These are phyloP conservation scores for Chrysanthemum seticuspe DNA, from an alignment of 129 eudicot species.

Conservation along the genomic window DNA sequence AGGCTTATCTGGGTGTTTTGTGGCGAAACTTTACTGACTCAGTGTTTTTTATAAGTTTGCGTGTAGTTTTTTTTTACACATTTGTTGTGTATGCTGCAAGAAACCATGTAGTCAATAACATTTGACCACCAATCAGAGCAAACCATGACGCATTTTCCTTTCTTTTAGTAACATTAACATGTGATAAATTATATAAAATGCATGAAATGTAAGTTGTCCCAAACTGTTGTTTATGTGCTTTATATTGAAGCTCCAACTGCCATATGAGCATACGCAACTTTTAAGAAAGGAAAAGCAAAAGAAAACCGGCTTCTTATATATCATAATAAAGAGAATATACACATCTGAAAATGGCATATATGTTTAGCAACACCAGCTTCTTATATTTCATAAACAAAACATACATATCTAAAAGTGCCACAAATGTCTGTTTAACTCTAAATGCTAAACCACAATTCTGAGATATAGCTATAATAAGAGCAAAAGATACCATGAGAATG, in stretches of 20 bases:
- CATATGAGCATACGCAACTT: not conserved
- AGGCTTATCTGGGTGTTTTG: too few species aligned
- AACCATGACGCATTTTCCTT: conserved; percentile 6
- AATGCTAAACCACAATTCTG: not conserved
- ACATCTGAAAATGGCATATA: not conserved
- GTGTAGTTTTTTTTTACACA: too few species aligned
- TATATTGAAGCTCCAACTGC: conserved; percentile 16
- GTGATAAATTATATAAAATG: not conserved
- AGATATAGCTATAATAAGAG: not conserved
- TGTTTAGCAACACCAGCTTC: not conserved
- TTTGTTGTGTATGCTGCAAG: conserved; percentile 64
- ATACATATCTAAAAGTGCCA: conserved; percentile 7
- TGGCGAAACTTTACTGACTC: too few species aligned
- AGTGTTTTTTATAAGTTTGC: too few species aligned
- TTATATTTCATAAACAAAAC: conserved; percentile 2
- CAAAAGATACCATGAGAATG: conserved; percentile 73
- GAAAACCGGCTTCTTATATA: not conserved
- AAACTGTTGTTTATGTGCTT: conserved; percentile 3
- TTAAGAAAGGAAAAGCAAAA: not conserved
- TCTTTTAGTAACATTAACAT: conserved; percentile 5
- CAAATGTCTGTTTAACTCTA: not conserved
- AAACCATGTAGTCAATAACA: conserved; percentile 14
- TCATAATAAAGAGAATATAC: conserved; percentile 2
- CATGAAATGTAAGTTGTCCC: not conserved
- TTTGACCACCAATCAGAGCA: conserved; percentile 15